Conservation (phyloP, 495 filamentous ascomycete species). For the Penicillium taxi region DNA sequence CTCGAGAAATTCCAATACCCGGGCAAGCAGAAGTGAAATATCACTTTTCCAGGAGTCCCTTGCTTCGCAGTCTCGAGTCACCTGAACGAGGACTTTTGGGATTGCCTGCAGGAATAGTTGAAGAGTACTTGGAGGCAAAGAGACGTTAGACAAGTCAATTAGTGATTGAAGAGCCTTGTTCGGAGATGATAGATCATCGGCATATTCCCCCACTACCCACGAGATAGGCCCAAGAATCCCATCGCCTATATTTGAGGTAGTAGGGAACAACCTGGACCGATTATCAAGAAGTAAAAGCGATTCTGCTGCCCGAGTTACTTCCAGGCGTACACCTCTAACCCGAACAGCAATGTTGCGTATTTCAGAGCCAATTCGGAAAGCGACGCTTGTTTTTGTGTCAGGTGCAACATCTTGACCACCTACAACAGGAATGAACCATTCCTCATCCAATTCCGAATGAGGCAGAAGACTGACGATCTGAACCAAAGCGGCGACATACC, state of each 20-base stretch:
- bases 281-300: conserved; percentile 51
- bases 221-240: conserved; percentile 63
- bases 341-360: conserved; percentile 86
- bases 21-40: conserved; percentile 64
- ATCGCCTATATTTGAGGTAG: conserved; percentile 38
- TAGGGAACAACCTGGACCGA: conserved; percentile 38
- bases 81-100: conserved; percentile 69
- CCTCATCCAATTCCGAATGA: conserved; percentile 15
- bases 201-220: conserved; percentile 87
- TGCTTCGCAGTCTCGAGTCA: conserved; percentile 44
- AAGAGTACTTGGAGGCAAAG: conserved; percentile 55
- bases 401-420: conserved; percentile 11
- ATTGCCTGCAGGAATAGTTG: conserved; percentile 77
- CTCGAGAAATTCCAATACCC: conserved; percentile 75
- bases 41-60: conserved; percentile 67
- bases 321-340: conserved; percentile 66
- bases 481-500: conserved; percentile 83
- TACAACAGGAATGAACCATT: conserved; percentile 2
- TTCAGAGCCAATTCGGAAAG: conserved; percentile 70
- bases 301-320: conserved; percentile 78
- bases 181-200: conserved; percentile 55
- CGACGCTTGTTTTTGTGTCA: conserved; percentile 31
- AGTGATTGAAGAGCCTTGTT: conserved; percentile 62
- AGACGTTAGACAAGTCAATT: conserved; percentile 53
- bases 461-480: conserved; percentile 68